Conservation (phyloP, 805 yeast species). For the Helenozyma rhizophorensis region DNA sequence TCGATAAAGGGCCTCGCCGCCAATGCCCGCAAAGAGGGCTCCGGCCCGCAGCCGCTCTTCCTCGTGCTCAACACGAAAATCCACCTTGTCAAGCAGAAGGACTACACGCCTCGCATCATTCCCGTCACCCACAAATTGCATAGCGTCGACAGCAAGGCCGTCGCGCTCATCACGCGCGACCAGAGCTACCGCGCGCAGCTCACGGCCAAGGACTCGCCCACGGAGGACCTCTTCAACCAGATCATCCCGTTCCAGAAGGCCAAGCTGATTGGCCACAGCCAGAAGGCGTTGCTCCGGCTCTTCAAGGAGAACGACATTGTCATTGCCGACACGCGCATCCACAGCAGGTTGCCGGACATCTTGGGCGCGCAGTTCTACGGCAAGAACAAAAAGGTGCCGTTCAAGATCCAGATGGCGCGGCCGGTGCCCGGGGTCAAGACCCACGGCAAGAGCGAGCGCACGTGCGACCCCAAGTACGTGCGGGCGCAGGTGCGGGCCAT, state of each 20-base stretch:
- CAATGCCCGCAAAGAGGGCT: constrained; percentile 2
- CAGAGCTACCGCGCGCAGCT: constrained; percentile 58
- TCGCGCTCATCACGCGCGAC: constrained; percentile 68
- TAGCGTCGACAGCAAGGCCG: constrained; percentile 44
- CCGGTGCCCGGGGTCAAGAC: constrained; percentile 33
- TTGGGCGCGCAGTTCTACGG: constrained; percentile 60
- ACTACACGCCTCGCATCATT: constrained; percentile 53
- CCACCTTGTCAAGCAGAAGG: constrained; percentile 42
- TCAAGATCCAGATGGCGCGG: constrained; percentile 56
- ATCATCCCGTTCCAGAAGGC: constrained; percentile 58
- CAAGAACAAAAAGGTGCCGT: constrained; percentile 64
- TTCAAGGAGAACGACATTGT: constrained; percentile 63
- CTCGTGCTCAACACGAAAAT: constrained; percentile 46
- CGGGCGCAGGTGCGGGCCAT: constrained; percentile 62
- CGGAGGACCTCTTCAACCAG: constrained; percentile 58
- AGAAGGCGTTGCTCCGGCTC: constrained; percentile 43
- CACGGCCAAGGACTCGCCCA: constrained; percentile 44
- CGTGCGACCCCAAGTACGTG: constrained; percentile 64
- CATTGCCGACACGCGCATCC: constrained; percentile 65
- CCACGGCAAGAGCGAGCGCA: constrained; percentile 46
- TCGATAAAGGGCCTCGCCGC: constrained; percentile 14
- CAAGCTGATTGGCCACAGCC: constrained; percentile 41
- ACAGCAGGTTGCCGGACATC: constrained; percentile 52
- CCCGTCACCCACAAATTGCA: constrained; percentile 53
- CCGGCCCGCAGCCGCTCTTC: constrained; percentile 23